Evolutionary conservation across 257 asterid genomes (phyloP).

Genomic region (Orobanche coerulescens): DNA sequence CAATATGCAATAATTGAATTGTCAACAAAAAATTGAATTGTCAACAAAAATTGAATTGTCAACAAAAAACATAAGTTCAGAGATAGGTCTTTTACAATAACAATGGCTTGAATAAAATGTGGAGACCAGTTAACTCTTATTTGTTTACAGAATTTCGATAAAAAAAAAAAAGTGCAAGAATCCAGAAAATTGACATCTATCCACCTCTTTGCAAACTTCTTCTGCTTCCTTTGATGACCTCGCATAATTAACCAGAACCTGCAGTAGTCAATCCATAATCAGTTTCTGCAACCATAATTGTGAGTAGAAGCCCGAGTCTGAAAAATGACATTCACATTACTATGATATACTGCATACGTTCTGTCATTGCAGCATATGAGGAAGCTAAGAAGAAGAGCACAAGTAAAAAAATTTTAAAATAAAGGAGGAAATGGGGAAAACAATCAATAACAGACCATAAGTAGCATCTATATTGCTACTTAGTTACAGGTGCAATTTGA

Average conservation of each 20-base stretch:
- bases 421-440: background rate
- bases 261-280: slow-evolving; percentile 22
- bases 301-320: background rate
- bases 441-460: background rate
- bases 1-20: background rate
- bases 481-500: background rate
- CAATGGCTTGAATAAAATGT: background rate
- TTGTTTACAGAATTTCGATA: background rate
- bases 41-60: background rate
- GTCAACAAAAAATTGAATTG: background rate
- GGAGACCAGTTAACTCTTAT: background rate
- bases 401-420: background rate
- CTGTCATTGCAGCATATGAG: no score
- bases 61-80: slow-evolving; percentile 10
- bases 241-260: slow-evolving; percentile 96
- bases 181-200: slow-evolving; percentile 4
- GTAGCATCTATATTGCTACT: background rate
- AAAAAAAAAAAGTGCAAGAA: slow-evolving; percentile 3
- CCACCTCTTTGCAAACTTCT: slow-evolving; percentile 73
- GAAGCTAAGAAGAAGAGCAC: background rate
- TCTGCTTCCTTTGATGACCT: slow-evolving; percentile 98
- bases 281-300: background rate
- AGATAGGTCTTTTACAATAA: background rate
- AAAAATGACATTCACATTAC: background rate
- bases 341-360: background rate